phyloP scores from a whole-genome alignment of 2,329 filamentous ascomycete genomes.

The Sarocladium strictum region DNA sequence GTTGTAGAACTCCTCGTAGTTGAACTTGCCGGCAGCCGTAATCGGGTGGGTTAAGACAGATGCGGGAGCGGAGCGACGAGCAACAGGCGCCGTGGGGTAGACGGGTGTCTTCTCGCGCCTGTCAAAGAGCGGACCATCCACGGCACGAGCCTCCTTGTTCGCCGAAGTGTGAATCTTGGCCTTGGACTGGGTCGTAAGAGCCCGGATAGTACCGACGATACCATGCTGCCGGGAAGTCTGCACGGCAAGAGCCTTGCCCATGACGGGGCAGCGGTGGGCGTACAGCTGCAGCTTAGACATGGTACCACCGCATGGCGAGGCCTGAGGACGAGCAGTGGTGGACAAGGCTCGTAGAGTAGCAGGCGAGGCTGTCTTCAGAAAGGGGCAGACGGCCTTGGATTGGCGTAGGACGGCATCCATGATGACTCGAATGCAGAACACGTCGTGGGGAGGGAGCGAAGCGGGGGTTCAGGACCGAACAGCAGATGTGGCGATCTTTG shows the following conservation, averaged over 20 bases:
- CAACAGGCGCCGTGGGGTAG: background rate
- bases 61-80: slow-evolving; percentile 14
- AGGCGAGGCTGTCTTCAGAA: slow-evolving; percentile 90
- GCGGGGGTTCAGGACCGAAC: background rate
- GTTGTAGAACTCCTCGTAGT: slow-evolving; percentile 88
- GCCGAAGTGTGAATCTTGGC: slow-evolving; percentile 78
- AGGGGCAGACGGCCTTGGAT: slow-evolving; percentile 95
- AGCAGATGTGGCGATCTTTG: background rate
- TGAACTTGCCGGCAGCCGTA: slow-evolving; percentile 56
- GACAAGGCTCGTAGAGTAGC: slow-evolving; percentile 86
- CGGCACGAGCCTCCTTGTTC: slow-evolving; percentile 68
- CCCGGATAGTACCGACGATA: slow-evolving; percentile 42
- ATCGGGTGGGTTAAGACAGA: slow-evolving; percentile 17
- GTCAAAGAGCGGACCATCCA: slow-evolving; percentile 53
- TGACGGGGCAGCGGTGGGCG: slow-evolving; percentile 92
- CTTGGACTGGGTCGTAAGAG: slow-evolving; percentile 44
- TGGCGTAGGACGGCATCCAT: slow-evolving; percentile 97
- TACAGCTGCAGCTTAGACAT: slow-evolving; percentile 96
- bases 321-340: slow-evolving; percentile 52
- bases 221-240: slow-evolving; percentile 61
- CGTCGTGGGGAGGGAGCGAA: background rate
- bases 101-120: slow-evolving; percentile 36
- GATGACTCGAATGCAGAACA: slow-evolving; percentile 15
- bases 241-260: slow-evolving; percentile 94
- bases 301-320: slow-evolving; percentile 75